Conservation (phyloP, 345 rosid species). For the Brassica rapa region DNA sequence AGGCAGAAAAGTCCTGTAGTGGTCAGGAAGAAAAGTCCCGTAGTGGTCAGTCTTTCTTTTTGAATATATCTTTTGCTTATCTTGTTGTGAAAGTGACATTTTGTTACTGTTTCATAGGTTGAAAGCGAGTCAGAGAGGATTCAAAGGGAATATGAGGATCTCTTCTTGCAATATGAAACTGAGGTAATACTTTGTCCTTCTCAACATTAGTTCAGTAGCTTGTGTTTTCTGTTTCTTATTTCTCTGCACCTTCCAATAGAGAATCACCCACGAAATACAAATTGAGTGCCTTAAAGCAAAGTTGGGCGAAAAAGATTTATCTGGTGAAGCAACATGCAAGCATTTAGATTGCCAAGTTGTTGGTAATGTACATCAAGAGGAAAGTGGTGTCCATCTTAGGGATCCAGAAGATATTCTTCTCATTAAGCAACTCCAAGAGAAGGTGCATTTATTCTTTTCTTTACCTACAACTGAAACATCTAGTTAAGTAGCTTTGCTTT, state of each 20-base stretch:
- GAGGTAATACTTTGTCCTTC: slow-evolving; percentile 51
- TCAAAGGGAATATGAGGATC: slow-evolving; percentile 67
- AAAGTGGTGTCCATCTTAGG: slow-evolving; percentile 45
- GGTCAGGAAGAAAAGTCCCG: slow-evolving; percentile 60
- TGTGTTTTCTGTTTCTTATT: slow-evolving; percentile 13
- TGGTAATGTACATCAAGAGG: slow-evolving; percentile 35
- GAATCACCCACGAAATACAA: slow-evolving; percentile 58
- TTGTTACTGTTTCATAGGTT: slow-evolving; percentile 50
- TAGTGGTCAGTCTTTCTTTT: slow-evolving; percentile 56
- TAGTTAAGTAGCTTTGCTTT: slow-evolving; percentile 17
- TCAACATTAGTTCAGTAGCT: slow-evolving; percentile 18
- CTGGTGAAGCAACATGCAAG: slow-evolving; percentile 32
- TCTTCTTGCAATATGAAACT: slow-evolving; percentile 62
- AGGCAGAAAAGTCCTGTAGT: slow-evolving; percentile 51
- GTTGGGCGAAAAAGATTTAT: slow-evolving; percentile 46
- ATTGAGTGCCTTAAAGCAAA: slow-evolving; percentile 64
- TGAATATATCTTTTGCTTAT: slow-evolving; percentile 28
- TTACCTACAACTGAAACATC: background rate
- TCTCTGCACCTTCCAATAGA: slow-evolving; percentile 44
- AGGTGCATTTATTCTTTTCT: slow-evolving; percentile 51
- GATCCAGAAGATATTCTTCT: slow-evolving; percentile 70
- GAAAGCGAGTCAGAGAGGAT: slow-evolving; percentile 48
- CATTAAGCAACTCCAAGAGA: slow-evolving; percentile 86
- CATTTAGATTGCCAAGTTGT: slow-evolving; percentile 25
- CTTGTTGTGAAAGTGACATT: slow-evolving; percentile 32